Conservation (phyloP, 345 rosid species). For the Cardamine resedifolia region DNA sequence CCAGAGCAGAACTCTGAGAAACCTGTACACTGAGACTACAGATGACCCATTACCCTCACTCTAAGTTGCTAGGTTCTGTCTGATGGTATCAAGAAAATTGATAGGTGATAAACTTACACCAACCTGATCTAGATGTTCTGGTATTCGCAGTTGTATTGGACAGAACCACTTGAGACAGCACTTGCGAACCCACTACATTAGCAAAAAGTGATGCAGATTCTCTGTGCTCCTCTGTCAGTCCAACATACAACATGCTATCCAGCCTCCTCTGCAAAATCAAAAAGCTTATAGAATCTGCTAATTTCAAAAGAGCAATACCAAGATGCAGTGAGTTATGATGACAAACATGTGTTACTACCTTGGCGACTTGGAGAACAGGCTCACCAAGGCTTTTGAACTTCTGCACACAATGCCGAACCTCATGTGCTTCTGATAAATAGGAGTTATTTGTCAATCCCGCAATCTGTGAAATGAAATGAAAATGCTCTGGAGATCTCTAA, state of each 20-base stretch:
- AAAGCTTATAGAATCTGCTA: conserved; percentile 48
- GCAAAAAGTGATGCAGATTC: conserved; percentile 96
- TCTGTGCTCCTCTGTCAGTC: conserved; percentile 87
- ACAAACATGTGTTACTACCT: conserved; percentile 52
- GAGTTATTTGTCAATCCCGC: conserved; percentile 98
- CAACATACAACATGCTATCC: conserved; percentile 90
- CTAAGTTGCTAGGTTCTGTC: conserved; percentile 13
- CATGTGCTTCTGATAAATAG: conserved; percentile 62
- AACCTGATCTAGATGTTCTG: conserved; percentile 32
- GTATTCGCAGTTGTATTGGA: conserved; percentile 41
- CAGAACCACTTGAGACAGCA: conserved; percentile 61
- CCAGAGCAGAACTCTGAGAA: background rate
- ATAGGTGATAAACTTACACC: conserved; percentile 28
- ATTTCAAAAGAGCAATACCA: conserved; percentile 22
- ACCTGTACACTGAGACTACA: background rate
- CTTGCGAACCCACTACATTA: conserved; percentile 89
- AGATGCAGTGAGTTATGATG: background rate
- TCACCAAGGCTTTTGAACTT: conserved; percentile 69
- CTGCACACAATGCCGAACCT: conserved; percentile 84
- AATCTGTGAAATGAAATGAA: conserved; percentile 57
- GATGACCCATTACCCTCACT: conserved; percentile 7
- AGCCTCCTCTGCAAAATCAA: conserved; percentile 87
- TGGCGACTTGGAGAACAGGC: conserved; percentile 79
- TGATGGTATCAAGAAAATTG: background rate
- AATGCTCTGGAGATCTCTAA: conserved; percentile 34